phyloP scores from a whole-genome alignment of 495 filamentous ascomycete genomes.

The Barbatosphaeria neglecta region DNA sequence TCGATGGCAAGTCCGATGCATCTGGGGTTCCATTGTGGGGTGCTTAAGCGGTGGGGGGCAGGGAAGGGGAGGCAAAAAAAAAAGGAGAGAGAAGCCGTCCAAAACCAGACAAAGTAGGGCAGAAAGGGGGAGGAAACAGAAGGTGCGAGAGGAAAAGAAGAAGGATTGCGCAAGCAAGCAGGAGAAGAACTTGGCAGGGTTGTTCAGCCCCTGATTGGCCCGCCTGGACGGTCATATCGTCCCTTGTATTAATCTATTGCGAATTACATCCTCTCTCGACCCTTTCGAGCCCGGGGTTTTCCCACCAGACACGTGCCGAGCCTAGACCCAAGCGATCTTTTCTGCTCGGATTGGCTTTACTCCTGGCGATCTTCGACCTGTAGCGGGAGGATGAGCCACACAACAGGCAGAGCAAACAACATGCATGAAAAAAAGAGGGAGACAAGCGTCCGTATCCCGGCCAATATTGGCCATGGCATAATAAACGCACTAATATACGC shows the following conservation, averaged over 20 bases:
- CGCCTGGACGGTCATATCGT: not conserved
- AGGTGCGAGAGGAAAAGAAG: too few relatives aligned
- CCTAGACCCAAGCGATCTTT: not conserved
- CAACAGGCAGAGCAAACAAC: too few relatives aligned
- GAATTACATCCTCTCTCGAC: not conserved
- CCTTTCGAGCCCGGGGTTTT: not conserved
- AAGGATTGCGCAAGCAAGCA: not conserved
- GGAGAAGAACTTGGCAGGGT: not conserved
- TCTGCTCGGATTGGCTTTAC: too few relatives aligned
- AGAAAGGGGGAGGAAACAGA: too few relatives aligned
- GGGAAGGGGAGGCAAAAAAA: not conserved
- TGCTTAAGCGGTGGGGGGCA: not conserved
- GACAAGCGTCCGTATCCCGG: not conserved
- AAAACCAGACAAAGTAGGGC: not conserved
- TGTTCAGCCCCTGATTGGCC: not conserved
- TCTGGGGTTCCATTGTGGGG: not conserved
- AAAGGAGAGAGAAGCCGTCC: too few relatives aligned
- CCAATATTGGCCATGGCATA: not conserved
- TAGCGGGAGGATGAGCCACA: too few relatives aligned
- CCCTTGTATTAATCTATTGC: not conserved
- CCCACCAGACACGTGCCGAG: not conserved
- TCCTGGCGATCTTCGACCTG: too few relatives aligned
- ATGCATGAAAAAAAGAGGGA: too few relatives aligned
- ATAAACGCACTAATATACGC: too few relatives aligned
- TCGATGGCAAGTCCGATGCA: too few relatives aligned